Evolutionary conservation across 768 basidiomycete genomes (phyloP), one percentile per base, ranked within the genome.

Genomic region (Arthromyces matolae): DNA sequence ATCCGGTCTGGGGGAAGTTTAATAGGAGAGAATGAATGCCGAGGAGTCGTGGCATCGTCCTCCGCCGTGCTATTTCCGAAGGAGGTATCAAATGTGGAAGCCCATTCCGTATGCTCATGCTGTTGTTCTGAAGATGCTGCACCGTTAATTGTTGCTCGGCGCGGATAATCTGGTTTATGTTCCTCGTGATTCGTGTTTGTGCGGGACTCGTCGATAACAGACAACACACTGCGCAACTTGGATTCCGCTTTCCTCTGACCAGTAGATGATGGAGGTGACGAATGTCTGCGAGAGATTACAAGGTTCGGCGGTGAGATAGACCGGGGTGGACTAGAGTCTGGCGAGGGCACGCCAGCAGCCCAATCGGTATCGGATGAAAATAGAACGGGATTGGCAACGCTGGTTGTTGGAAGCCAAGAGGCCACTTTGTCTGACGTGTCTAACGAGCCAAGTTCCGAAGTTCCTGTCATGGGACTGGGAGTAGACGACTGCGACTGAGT

Each of bases 171-270:
- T 33, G 53, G 37, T 41, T 52, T 56, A 41, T n/a, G n/a, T n/a
- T 51, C 65, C 36, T 67, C 52, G 49, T 65, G 60, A 16, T 64
- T 69, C 44, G 70, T 51, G 16, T 64, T 69, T 41, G 71, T 52
- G 47, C 70, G 77, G 24, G 65, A 63, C 64, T 90, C 88, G 51
- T 87, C 84, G 45, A 90, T 82, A 18, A 80, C 76, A 24, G 84
- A 64, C n/a, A 90, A 69, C n/a, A 85, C 79, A 49, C 72, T 83
- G 38, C 84, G 83, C 35, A 89, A 74, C 61, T 86, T 88, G 27
- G 83, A 81, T 50, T 79, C 76, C 3, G 78, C 71, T 64, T 81
- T 85, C 53, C 81, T 76, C 22, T 54, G 57, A 39, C 46, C 52
- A 13, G 66, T 62, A 48, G 64, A 56, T n/a, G n/a, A n/a, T 22